phyloP scores from a whole-genome alignment of 352 stramenopile species.

The Phytopythium vexans region DNA sequence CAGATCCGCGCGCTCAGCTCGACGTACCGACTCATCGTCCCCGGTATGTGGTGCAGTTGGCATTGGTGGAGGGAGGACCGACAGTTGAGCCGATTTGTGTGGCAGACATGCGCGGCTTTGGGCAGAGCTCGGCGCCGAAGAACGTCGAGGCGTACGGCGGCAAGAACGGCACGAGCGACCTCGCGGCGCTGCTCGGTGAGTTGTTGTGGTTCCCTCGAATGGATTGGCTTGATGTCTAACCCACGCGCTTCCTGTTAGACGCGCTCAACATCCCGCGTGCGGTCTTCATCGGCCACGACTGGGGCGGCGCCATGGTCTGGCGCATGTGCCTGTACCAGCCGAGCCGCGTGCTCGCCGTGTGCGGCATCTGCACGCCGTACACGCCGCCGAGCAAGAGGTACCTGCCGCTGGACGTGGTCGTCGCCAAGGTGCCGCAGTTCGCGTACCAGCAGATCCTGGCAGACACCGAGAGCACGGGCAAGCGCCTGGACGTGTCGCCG shows the following conservation, averaged over 20 bases:
- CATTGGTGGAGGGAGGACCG: constrained; percentile 1
- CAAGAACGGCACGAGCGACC: constrained; percentile 57
- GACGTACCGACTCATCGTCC: constrained; percentile 54
- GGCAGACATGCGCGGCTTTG: constrained; percentile 59
- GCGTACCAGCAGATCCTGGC: constrained; percentile 62
- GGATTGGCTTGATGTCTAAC: background rate
- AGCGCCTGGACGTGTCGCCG: constrained; percentile 32
- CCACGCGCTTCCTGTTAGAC: constrained; percentile 24
- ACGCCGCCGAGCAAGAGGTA: constrained; percentile 34
- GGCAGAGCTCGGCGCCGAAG: constrained; percentile 44
- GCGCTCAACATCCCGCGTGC: constrained; percentile 58
- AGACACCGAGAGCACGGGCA: constrained; percentile 33
- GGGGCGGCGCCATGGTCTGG: constrained; percentile 63
- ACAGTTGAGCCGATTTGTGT: background rate
- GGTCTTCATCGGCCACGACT: constrained; percentile 75
- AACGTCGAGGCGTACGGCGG: constrained; percentile 47
- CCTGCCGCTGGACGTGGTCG: constrained; percentile 35
- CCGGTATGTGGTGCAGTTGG: constrained; percentile 15
- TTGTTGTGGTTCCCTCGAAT: background rate
- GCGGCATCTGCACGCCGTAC: constrained; percentile 70
- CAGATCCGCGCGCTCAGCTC: constrained; percentile 51
- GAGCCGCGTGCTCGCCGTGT: constrained; percentile 48
- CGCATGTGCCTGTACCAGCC: constrained; percentile 70
- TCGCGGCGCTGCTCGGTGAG: constrained; percentile 46
- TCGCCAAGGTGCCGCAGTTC: constrained; percentile 52